Base-by-base conservation (phyloP, 805 yeast species). In the Candida namnaoensis region DNA sequence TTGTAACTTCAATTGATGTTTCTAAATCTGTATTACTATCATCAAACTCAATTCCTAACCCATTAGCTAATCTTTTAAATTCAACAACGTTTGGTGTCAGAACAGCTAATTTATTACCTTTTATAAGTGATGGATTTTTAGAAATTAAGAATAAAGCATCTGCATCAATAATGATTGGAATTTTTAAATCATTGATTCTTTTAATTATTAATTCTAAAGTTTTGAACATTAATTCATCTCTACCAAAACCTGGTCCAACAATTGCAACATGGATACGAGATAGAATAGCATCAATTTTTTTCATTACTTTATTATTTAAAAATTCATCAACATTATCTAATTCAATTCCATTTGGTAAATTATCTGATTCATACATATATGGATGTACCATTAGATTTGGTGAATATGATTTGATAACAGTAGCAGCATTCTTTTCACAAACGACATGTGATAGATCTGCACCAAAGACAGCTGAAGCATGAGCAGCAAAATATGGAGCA, bases 381-480 rank as follows among this genome's bases (percentile, higher is more conserved):
- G 98, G 98, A 65, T 93, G 98, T 1, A 93, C 95, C 97, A 91
- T 93, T 39, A 91, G 64, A 56, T 91, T 88, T 0, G 99, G 98
- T 7, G 95, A 77, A 61, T 93, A 93, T 27, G 81, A 64, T 61
- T 91, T 91, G 54, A 91, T 88, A 7, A 87, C 81, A 0, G 82
- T 64, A 0, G 86, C 90, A 1, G 97, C 97, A 28, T 66, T 63
- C 39, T 65, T 60, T 49, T 88, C 95, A 64, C 98, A 93, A n/a
- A 93, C 71, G 9, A 91, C 72, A 60, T 91, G 98, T 33, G 91
- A 75, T 65, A 93, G 68, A 57, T 91, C 99, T 41, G 88, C 82
- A 1, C 99, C 99, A 39, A 82, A 71, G 33, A 83, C 62, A 2
- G 95, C 85, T 1, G 95, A 77, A 1, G 96, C 84, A 57, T 84